Evolutionary conservation across 2,329 filamentous ascomycete genomes (phyloP).

Genomic region (Neocatenulostroma microsporum): DNA sequence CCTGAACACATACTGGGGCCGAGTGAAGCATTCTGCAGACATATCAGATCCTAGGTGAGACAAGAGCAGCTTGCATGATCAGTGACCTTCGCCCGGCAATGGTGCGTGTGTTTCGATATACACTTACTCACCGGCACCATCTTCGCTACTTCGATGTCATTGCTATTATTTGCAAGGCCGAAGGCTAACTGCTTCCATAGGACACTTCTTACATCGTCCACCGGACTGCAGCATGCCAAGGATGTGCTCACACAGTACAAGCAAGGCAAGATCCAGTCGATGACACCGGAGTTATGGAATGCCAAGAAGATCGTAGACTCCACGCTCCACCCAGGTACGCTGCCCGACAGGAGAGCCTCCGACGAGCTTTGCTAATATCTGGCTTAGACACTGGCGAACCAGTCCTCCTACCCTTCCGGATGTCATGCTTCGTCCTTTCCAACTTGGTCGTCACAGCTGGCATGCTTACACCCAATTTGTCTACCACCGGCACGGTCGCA

Average conservation of each 20-base stretch:
- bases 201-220: conserved; percentile 71
- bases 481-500: conserved; percentile 75
- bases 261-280: conserved; percentile 65
- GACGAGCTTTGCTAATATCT: too few species aligned
- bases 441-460: conserved; percentile 92
- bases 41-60: conserved; percentile 92
- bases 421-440: conserved; percentile 90
- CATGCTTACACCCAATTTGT: conserved; percentile 86
- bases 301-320: conserved; percentile 98
- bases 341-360: too few species aligned
- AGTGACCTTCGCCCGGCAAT: conserved; percentile 2
- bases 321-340: conserved; percentile 82
- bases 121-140: conserved; percentile 1
- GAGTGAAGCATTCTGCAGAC: conserved; percentile 80
- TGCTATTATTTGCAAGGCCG: too few species aligned
- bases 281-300: conserved; percentile 87
- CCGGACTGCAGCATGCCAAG: conserved; percentile 81
- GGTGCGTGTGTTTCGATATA: conserved; percentile 23
- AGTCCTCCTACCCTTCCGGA: conserved; percentile 90
- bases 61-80: conserved; percentile 6
- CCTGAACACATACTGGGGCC: conserved; percentile 86
- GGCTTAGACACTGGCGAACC: conserved; percentile 82
- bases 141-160: too few species aligned
- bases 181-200: conserved; percentile 40
- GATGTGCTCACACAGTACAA: conserved; percentile 76